Evolutionary conservation across 73 alveolate genomes (phyloP), one percentile per base, ranked within the genome.

Genomic region (Vitrella brassicaformis): DNA sequence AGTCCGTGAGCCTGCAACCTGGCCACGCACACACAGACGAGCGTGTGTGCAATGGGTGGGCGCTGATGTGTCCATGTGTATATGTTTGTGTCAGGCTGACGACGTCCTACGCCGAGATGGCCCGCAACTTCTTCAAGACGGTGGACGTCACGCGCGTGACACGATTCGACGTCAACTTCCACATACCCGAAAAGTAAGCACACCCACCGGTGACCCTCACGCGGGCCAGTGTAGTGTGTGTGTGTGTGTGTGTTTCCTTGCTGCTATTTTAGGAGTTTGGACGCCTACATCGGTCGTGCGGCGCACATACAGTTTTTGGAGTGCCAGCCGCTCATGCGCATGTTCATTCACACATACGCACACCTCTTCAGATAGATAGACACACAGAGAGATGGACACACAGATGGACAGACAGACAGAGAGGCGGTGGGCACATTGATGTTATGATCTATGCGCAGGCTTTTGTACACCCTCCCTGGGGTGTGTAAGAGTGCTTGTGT

Each of bases 251-350:
- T 8, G 56, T 8, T 4, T 4, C 14, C 56, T 39, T 39, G 4
- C 14, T 39, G 56, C 56, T 8, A 8, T 28, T 79, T 29, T 45
- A 78, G 87, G 85, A 90, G 86, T 83, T 66, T 94, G 65, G 99
- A 97, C 84, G 85, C 98, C 68, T 91, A 94, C 90, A 94, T 97
- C 47, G 99, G 99, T 31, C 89, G 99, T 76, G 98, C 99, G n/a
- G 99, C 99, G 31, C 99, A 97, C 85, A 97, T 97, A 67, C 98
- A 96, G 86, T 97, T 97, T 83, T 78, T 97, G 66, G 99, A 97
- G 88, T 87, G 92, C 86, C 88, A 88, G 76, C 90, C 96, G 30
- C 80, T 94, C 71, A 90, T 93, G 98, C 67, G 76, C 70, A 76
- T 76, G 83, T 27, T 76, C 67, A 68, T 76, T 30, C 83, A 76